These are phyloP conservation scores for Cicer bijugum DNA, from an alignment of 306 rosid genomes.

Conservation along the genomic window DNA sequence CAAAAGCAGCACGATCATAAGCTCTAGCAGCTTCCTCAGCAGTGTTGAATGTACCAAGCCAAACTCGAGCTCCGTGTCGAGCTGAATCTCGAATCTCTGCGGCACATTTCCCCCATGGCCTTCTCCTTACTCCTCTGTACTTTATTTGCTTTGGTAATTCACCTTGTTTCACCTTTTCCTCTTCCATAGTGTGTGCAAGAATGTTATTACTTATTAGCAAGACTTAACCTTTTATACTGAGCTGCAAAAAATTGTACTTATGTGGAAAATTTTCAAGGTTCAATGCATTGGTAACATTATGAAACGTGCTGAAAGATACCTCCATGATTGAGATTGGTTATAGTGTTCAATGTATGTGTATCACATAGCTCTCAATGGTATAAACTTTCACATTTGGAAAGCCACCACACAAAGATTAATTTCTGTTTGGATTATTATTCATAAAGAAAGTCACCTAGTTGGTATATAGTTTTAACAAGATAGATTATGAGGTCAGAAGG, in stretches of 20 bases:
- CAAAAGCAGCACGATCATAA: slow-evolving; percentile 68
- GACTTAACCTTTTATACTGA: slow-evolving; percentile 39
- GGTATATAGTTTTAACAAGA: not conserved
- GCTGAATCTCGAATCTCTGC: slow-evolving; percentile 51
- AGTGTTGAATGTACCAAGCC: slow-evolving; percentile 75
- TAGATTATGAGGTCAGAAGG: slow-evolving; percentile 39
- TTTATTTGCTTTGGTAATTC: not conserved
- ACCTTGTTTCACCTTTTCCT: slow-evolving; percentile 1
- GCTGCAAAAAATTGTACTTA: not conserved
- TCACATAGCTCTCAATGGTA: slow-evolving; percentile 25
- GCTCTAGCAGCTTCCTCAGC: slow-evolving; percentile 77
- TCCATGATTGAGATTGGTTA: slow-evolving; percentile 43
- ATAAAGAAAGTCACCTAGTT: slow-evolving; percentile 13
- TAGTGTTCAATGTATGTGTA: slow-evolving; percentile 47
- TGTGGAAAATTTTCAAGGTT: slow-evolving; percentile 38
- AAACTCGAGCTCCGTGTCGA: slow-evolving; percentile 57
- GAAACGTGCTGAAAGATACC: slow-evolving; percentile 23
- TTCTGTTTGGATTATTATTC: slow-evolving; percentile 32
- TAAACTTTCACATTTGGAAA: slow-evolving; percentile 12
- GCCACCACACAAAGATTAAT: slow-evolving; percentile 10
- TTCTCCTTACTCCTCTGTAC: slow-evolving; percentile 50
- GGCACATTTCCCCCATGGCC: slow-evolving; percentile 59
- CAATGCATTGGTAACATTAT: slow-evolving; percentile 38
- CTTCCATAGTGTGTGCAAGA: slow-evolving; percentile 34
- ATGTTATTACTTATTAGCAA: not conserved